Percentiles rank a stretch among this genome's conserved stretches.
Conservation (phyloP, 2,329 filamentous ascomycete genomes). For the Hortaea sp. region DNA sequence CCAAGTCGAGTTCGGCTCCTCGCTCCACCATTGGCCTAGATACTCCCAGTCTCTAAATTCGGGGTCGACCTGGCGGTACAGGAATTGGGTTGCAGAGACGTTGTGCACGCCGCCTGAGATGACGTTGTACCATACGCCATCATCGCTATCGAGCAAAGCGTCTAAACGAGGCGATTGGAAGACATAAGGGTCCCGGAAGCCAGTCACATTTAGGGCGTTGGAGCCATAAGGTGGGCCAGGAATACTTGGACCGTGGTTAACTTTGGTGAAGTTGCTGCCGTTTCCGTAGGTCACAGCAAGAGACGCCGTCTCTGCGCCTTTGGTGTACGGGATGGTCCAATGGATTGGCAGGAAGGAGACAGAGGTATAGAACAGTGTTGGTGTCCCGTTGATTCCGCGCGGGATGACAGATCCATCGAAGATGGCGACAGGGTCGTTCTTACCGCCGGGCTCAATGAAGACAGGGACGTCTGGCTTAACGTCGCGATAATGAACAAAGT, state of each 20-base stretch:
- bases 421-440: conserved; percentile 37
- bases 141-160: conserved; percentile 21
- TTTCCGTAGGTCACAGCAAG: conserved; percentile 24
- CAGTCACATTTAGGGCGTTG: conserved; percentile 31
- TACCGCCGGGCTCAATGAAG: conserved; percentile 26
- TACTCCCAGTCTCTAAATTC: conserved; percentile 32
- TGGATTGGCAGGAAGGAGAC: conserved; percentile 37
- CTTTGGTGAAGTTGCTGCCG: conserved; percentile 32
- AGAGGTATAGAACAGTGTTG: conserved; percentile 37
- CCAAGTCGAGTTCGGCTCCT: conserved; percentile 16
- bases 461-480: conserved; percentile 16
- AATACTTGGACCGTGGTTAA: conserved; percentile 29
- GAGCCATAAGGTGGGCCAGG: conserved; percentile 26
- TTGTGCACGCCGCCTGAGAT: conserved; percentile 29
- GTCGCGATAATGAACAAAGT: conserved; percentile 35
- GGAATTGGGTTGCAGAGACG: conserved; percentile 29
- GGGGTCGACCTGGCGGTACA: conserved; percentile 30
- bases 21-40: conserved; percentile 32
- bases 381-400: conserved; percentile 32
- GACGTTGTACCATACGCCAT: conserved; percentile 30
- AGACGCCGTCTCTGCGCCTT: conserved; percentile 37
- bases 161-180: conserved; percentile 32
- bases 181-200: conserved; percentile 35
- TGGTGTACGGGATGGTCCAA: conserved; percentile 38
- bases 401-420: conserved; percentile 39